Base-by-base conservation (phyloP, 495 filamentous ascomycete genomes). In the Entonaema liquescens region DNA sequence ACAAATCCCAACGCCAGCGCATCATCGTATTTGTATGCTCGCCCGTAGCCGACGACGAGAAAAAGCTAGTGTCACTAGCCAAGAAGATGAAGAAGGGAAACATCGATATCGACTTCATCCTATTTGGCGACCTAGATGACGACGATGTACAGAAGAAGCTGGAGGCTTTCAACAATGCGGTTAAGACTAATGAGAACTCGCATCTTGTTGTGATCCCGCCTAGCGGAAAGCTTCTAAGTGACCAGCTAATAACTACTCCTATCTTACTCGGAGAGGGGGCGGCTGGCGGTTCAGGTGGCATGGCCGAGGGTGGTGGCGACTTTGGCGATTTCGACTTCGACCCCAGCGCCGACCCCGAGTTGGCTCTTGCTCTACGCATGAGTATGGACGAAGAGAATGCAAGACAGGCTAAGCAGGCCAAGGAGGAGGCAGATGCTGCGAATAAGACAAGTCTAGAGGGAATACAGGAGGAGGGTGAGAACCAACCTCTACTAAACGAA, bases 1-100 rank as follows among this genome's bases (percentile, higher is more conserved):
- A 99, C 81, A 98, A 97, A 76, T 92, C 91, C 36, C 94, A 98
- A 80, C 88, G 91, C 54, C 93, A 97, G 85, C 92, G 95, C 67
- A 97, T 98, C 79, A 90, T 99, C 77, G 93, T 93, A 19, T 98
- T 99, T 81, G 93, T 92, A 54, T 98, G 95, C 85, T 95, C 92
- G 3, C 92, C 93, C 40, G 91, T 99, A 74, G 88, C 86, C 42
- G 95, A 99, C 78, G 89, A 91, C 70, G 91, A 98, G 80, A 94
- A 94, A 81, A 86, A 88, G 13, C 87, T 99, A 0, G 87, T 97
- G 67, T 94, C 93, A 77, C 87, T 98, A 12, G 94, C 95, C 13
- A 96, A 93, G 83, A 94, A 95, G 83, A 97, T 98, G 94, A 98
- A 97, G 90, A 99, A 99, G 86, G 89, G 88, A 78, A 92, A 90